Evolutionary conservation across 192 early-diverging fungal species (phyloP), one percentile per base, ranked within the genome.

Genomic region (Obelidium mucronatum): DNA sequence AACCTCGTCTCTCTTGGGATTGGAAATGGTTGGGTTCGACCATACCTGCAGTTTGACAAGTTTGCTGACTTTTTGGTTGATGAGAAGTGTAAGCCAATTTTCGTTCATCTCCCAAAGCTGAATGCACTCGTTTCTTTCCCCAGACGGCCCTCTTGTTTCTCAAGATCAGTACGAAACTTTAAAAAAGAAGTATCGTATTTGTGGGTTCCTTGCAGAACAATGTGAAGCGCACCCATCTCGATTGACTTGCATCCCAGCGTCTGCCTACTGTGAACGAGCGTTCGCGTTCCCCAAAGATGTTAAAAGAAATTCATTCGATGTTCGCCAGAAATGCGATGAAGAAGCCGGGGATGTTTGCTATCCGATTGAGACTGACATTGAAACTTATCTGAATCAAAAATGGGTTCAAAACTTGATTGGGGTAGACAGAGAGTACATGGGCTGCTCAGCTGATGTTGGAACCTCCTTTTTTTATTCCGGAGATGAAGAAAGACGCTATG

Each of bases 11-110:
- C 80, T n/a, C 37, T 81, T 31, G 80, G 91, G 39, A 93, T 97
- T 56, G 70, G 71, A 17, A 99, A 99, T 80, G 97, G 96, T 8
- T 82, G 94, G 78, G 93, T 93, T 1, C 95, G 98, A 56, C 94
- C 96, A 35, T 82, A 92, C 62, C 83, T 91, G 22, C 97, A 99
- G 86, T 96, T 92, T 84, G 89, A 93, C 81, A 90, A 93, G 76
- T 98, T 96, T 80, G 86, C 92, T 5, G 89, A 83, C 34, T 74
- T 78, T 42, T 56, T 74, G n/a, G 31, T 74, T 51, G 72, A 74
- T 39, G 31, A 36, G 39, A 74, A 74, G 40, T 74, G 66, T 67
- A 11, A 48, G 40, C 17, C 1, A 11, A 22, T 31, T 26, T 8
- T 31, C 24, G 5, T 31, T 31, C 55, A 22, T 58, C 24, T 8